Evolutionary conservation across 352 stramenopile genomes (phyloP), one percentile per base, ranked within the genome.

Genomic region (Pythium coloratum): DNA sequence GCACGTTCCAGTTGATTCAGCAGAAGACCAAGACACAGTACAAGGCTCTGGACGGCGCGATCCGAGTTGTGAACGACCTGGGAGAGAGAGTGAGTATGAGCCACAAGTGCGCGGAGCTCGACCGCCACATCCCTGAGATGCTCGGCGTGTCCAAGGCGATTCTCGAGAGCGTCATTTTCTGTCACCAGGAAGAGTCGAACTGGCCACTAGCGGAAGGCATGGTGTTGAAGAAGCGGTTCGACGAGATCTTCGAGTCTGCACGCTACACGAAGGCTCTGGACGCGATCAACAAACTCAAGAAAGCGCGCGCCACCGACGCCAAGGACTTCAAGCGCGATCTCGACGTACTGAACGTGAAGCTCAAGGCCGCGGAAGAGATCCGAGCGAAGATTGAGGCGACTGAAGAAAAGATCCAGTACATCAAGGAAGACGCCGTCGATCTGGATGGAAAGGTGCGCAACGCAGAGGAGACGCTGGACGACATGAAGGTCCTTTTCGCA

Each of bases 171-270:
- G 98, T 99, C 20, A 97, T 99, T 32, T 99, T 99, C 80, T 99
- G 97, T 70, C 98, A 99, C 78, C 97, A 99, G 70, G 92, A 98
- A 67, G 96, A 99, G 28, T 97, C 93, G 12, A 99, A 97, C 53
- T 99, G 98, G 98, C 98, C 98, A 14, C 69, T 99, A 50, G 78
- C 87, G 59, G 97, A 99, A 77, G 95, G 97, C 16, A 89, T 91
- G 0, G 95, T 98, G 59, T 77, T 99, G 6, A 99, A 99, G 82
- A 99, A 99, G 73, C 84, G 96, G 33, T 99, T 99, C 71, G 98
- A 99, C 77, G 97, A 99, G 68, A 99, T 99, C 57, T 99, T 99
- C 68, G 98, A 99, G 79, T 98, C 95, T 7, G 97, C 97, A 1
- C 76, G 96, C 20, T 99, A 99, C 76, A 98, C 96, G 8, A 99